Base-by-base conservation (phyloP, 164 flowering plant species). In the Stephania yunnanensis region DNA sequence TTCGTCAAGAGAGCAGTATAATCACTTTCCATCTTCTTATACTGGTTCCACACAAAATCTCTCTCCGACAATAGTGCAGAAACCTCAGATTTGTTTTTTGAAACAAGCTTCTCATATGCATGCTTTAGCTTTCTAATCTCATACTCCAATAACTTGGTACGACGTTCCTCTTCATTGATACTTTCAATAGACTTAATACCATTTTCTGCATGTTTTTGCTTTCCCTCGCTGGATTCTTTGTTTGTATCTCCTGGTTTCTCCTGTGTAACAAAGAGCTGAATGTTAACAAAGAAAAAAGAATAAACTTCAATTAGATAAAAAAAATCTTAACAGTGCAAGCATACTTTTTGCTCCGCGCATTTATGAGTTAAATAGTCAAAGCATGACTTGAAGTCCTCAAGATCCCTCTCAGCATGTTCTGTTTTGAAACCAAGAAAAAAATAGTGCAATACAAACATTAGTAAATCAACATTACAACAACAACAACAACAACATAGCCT, bases 31-130 rank as follows among this genome's bases (percentile, higher is more conserved):
- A 87, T 75, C 73, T 74, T 79, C 65, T 87, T 87, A 52, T 78
- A 86, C 83, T 93, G 97, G 69, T 92, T 85, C 96, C 97, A 89
- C 6, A 86, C 87, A 79, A 93, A 93, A 63, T 86, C 77, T 80
- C 88, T 88, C 81, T 93, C 99, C 36, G 82, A 73, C 82, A 85
- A 63, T 5, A 95, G 85, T 15, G 91, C 88, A 76, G 94, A 81
- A 68, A 89, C 79, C 81, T 92, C 95, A 68, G 85, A 73, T 46
- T 64, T 83, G 64, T 84, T 87, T 73, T 86, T 85, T n/a, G 78
- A 76, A 46, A 78, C 79, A 73, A 87, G 88, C 78, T 86, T 85
- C 74, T 88, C 89, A 71, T 78, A 77, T 68, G 85, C 88, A 68
- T 77, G 79, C 78, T 81, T 87, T 65, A 92, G 73, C 75, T 80